Percentiles rank a stretch among this genome's conserved stretches.
phyloP scores from a whole-genome alignment of 2,329 filamentous ascomycete genomes.

The Trichoderma koningii region DNA sequence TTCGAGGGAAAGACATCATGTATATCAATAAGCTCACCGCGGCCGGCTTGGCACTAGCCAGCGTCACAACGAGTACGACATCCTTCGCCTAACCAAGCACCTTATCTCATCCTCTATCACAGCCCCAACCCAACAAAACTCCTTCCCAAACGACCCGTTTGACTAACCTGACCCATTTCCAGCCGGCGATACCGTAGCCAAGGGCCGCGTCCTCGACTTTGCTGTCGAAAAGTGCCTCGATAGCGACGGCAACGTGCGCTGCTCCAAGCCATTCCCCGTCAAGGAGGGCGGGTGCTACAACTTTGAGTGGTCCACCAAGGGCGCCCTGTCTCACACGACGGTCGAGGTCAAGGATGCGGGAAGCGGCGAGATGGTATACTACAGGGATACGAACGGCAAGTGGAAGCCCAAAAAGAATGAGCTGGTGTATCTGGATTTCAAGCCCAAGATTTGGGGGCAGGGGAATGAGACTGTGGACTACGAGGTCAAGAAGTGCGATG shows the following conservation, averaged over 20 bases:
- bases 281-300: neutral
- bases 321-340: conserved; percentile 2
- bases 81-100: neutral
- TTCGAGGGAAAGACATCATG: neutral
- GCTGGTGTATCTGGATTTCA: conserved; percentile 12
- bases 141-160: neutral
- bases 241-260: conserved; percentile 13
- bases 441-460: conserved; percentile 20
- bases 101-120: neutral
- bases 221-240: conserved; percentile 16
- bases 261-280: conserved; percentile 8
- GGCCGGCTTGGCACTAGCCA: conserved; percentile 7
- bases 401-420: conserved; percentile 18
- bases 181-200: conserved; percentile 7
- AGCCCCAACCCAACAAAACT: neutral
- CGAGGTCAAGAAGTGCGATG: conserved; percentile 11
- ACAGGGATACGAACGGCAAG: conserved; percentile 5
- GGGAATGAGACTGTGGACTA: conserved; percentile 20
- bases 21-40: conserved; percentile 7
- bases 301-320: conserved; percentile 6
- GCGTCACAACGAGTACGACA: conserved; percentile 3
- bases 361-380: conserved; percentile 19
- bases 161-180: neutral
- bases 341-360: conserved; percentile 5
- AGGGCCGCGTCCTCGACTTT: conserved; percentile 14